Base-by-base conservation (phyloP, 106 monocot species). In the Gastrodia elata region DNA sequence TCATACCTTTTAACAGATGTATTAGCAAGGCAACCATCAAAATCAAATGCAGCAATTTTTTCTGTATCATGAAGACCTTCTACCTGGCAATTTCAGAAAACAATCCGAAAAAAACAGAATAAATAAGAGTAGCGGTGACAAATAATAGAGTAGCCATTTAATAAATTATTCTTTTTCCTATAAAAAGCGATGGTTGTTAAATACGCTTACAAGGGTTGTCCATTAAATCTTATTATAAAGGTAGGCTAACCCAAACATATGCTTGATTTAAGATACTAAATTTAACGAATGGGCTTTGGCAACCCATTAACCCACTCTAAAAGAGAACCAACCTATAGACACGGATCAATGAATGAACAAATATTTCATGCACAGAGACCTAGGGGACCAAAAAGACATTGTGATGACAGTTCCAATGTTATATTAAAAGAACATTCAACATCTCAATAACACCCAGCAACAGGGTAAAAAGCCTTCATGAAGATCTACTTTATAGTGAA, bases 1-100 rank as follows among this genome's bases (percentile, higher is more conserved):
- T n/a, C 18, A 46, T 85, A 95, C 92, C 81, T 87, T 86, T 80
- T 89, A 39, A 96, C 85, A 69, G 83, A 84, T 42, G 95, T 96
- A 55, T 92, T 96, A 5, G 61, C 92, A 49, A 96, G 92, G 49
- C 92, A 96, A 8, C 92, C 92, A 87, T 96, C 95, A 92, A 92
- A 96, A 83, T 96, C 95, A 86, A 96, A 96, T 78, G 89, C 95
- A 75, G 95, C 89, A 80, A 92, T 83, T 83, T 86, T 96, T 49
- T 79, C 68, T 38, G 92, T 92, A 84, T 86, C 81, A 27, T 28
- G 74, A 79, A 87, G 83, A 18, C 79, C 87, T 49, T 90, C 87
- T 72, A 84, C 89, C 95, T 96, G 44, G 56, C 6, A 40, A 77
- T 38, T 32, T 61, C 22, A 75, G 37, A 80, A 41, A 58, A 27